phyloP scores from a whole-genome alignment of 441 rosid species.

The Gossypium lobatum region DNA sequence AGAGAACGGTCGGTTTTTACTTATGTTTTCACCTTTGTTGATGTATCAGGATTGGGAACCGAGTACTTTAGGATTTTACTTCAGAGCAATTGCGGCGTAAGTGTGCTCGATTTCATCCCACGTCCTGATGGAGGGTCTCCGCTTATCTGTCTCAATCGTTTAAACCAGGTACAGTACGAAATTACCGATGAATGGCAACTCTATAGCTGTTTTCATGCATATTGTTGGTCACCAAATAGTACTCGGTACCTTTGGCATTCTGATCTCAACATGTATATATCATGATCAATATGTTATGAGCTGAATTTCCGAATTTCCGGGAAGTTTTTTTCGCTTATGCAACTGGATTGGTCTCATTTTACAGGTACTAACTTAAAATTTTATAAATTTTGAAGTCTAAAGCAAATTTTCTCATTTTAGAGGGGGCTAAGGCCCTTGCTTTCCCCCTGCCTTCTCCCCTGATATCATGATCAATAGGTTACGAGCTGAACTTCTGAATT shows the following conservation, averaged over 20 bases:
- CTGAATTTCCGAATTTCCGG: neutral
- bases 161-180: slow-evolving; percentile 62
- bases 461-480: neutral
- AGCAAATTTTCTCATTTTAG: too few relatives aligned
- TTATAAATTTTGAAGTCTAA: too few relatives aligned
- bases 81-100: slow-evolving; percentile 94
- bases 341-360: neutral
- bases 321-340: neutral
- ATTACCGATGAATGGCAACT: neutral
- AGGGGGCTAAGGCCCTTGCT: too few relatives aligned
- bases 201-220: neutral
- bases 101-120: slow-evolving; percentile 76
- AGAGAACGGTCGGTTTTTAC: too few relatives aligned
- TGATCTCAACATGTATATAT: neutral
- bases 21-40: slow-evolving; percentile 2
- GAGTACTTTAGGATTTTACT: slow-evolving; percentile 77
- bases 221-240: neutral
- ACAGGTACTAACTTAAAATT: too few relatives aligned
- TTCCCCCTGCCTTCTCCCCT: too few relatives aligned
- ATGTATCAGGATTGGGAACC: slow-evolving; percentile 60
- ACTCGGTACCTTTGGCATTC: neutral
- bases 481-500: neutral
- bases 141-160: slow-evolving; percentile 65
- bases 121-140: slow-evolving; percentile 57
- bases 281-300: neutral